These are phyloP conservation scores for Nemania sp. DNA, from an alignment of 2,329 filamentous ascomycete species.

Conservation along the genomic window DNA sequence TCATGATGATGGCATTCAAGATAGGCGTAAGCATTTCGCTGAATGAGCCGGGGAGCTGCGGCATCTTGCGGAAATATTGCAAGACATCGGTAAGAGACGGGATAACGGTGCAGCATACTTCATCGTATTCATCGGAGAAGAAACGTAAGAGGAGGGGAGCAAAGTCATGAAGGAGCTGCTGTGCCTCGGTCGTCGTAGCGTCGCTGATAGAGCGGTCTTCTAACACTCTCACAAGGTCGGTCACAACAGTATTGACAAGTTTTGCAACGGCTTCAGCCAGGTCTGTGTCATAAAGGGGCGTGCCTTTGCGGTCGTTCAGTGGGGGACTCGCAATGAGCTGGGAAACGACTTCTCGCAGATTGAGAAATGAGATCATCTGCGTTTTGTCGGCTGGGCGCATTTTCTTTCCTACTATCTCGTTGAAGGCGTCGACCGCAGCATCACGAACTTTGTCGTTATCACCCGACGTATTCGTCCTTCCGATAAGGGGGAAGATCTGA, in stretches of 20 bases:
- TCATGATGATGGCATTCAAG: conserved; percentile 86
- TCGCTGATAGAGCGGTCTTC: conserved; percentile 67
- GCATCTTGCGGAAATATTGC: conserved; percentile 83
- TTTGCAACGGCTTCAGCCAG: conserved; percentile 94
- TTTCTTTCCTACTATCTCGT: conserved; percentile 96
- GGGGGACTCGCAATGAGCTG: conserved; percentile 85
- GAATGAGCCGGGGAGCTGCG: conserved; percentile 73
- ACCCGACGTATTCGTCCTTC: conserved; percentile 65
- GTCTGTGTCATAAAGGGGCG: conserved; percentile 90
- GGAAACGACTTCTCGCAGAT: conserved; percentile 80
- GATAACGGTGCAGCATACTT: conserved; percentile 95
- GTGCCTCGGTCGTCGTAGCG: conserved; percentile 72
- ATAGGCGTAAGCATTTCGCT: conserved; percentile 84
- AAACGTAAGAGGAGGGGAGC: conserved; percentile 87
- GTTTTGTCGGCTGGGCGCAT: conserved; percentile 95
- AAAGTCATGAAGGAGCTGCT: conserved; percentile 80
- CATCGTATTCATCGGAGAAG: conserved; percentile 97
- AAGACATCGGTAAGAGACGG: conserved; percentile 90
- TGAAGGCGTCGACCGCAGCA: conserved; percentile 91
- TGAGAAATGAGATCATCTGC: conserved; percentile 88
- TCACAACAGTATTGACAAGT: conserved; percentile 86
- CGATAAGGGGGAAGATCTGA: conserved; percentile 83
- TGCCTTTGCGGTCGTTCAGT: conserved; percentile 76
- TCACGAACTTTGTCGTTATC: conserved; percentile 80
- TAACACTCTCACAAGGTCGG: conserved; percentile 84